phyloP scores from a whole-genome alignment of 768 basidiomycete species.

The Coprinopsis strossmayeri region DNA sequence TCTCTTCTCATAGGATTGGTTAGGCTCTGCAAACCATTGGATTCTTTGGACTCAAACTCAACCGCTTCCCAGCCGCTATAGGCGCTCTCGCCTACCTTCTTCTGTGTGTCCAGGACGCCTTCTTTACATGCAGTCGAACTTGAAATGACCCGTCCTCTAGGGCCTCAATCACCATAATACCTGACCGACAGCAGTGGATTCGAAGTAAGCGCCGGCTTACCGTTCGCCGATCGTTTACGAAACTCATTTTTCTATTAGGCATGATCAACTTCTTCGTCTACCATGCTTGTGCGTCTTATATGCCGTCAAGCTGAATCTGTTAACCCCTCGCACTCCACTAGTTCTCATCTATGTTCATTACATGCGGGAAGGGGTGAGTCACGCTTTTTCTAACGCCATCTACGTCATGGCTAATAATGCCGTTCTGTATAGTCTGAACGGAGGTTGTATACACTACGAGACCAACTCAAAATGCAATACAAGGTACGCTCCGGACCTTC shows the following conservation, averaged over 20 bases:
- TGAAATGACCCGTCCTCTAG: constrained; percentile 15
- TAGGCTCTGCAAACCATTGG: constrained; percentile 59
- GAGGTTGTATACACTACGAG: constrained; percentile 59
- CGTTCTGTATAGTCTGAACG: constrained; percentile 48
- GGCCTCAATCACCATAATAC: constrained; percentile 33
- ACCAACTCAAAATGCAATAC: constrained; percentile 72
- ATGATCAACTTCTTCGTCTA: constrained; percentile 72
- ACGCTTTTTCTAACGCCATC: neutral
- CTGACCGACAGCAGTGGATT: constrained; percentile 24
- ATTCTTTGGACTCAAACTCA: constrained; percentile 62
- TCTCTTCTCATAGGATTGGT: constrained; percentile 4
- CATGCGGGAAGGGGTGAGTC: constrained; percentile 50
- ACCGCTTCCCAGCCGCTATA: constrained; percentile 58
- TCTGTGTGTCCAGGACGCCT: constrained; percentile 31
- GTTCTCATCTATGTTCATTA: constrained; percentile 75
- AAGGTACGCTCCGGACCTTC: no score
- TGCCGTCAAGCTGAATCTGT: neutral
- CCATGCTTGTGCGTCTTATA: constrained; percentile 51
- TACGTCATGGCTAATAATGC: neutral
- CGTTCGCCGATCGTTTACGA: no score
- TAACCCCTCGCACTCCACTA: constrained; percentile 16
- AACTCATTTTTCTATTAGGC: no score
- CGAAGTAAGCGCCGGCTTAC: constrained; percentile 26
- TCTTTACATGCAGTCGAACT: neutral
- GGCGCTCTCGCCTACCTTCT: constrained; percentile 51